Evolutionary conservation across 305 asterid genomes (phyloP).

Genomic region (Fraxinus nigra): DNA sequence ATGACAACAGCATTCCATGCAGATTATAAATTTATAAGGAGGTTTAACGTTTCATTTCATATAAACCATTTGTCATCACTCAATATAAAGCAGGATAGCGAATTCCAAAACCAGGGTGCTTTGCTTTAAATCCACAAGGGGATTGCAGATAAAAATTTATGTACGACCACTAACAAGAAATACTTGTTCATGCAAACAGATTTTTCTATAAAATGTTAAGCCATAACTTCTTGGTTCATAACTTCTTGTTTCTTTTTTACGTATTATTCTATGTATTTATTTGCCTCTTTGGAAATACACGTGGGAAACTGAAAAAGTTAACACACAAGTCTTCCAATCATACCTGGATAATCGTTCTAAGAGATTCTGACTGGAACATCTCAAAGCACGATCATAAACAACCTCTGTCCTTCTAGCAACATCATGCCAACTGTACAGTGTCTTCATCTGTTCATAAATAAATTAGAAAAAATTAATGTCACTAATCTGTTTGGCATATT

Average conservation of each 20-base stretch:
- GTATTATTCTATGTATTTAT: neutral
- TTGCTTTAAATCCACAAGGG: neutral
- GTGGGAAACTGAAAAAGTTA: neutral
- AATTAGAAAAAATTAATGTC: slow-evolving; percentile 7
- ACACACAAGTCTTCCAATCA: slow-evolving; percentile 6
- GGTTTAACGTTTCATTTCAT: neutral
- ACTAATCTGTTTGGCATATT: neutral
- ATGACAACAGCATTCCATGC: neutral
- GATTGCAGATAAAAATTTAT: neutral
- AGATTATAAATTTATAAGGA: neutral
- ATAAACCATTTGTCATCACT: neutral
- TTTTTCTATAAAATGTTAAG: neutral
- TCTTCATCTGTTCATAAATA: slow-evolving; percentile 60
- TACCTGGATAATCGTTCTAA: slow-evolving; percentile 80
- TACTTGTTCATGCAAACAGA: neutral
- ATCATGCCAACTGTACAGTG: slow-evolving; percentile 94
- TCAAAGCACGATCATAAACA: slow-evolving; percentile 78
- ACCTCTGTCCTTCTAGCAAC: slow-evolving; percentile 91
- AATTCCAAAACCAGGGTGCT: neutral
- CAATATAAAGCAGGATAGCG: neutral
- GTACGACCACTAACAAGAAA: neutral
- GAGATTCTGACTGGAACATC: slow-evolving; percentile 72
- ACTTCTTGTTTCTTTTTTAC: neutral
- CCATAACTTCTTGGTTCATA: neutral
- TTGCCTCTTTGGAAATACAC: neutral